Conservation (phyloP, 1,139 yeast species). For the Starmera stellimalicola region DNA sequence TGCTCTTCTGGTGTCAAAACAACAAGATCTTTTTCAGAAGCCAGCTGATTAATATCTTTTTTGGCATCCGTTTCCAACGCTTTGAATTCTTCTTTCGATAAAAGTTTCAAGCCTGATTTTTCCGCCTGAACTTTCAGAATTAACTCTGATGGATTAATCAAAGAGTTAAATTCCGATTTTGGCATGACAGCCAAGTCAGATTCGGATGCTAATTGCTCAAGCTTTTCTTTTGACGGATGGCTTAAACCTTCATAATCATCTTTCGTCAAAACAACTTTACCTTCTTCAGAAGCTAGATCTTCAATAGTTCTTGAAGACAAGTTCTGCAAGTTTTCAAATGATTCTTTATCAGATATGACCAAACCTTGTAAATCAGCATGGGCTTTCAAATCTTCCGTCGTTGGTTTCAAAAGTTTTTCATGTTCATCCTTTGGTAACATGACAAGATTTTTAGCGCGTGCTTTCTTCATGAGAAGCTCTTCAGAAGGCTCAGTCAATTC, state of each 20-base stretch:
- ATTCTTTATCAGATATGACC: slow-evolving; percentile 29
- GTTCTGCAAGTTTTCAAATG: slow-evolving; percentile 14
- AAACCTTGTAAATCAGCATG: slow-evolving; percentile 34
- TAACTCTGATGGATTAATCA: slow-evolving; percentile 9
- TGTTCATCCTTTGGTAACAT: slow-evolving; percentile 2
- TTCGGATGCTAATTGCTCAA: slow-evolving; percentile 7
- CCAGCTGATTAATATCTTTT: slow-evolving; percentile 18
- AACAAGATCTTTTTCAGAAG: neutral
- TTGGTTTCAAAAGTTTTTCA: slow-evolving; percentile 3
- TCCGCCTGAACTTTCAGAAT: slow-evolving; percentile 20
- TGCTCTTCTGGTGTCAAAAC: neutral
- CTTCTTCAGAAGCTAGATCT: slow-evolving; percentile 24
- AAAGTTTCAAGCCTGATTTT: slow-evolving; percentile 18
- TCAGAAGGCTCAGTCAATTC: slow-evolving; percentile 8
- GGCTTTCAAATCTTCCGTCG: slow-evolving; percentile 6
- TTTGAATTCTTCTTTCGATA: slow-evolving; percentile 21
- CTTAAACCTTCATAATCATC: slow-evolving; percentile 21
- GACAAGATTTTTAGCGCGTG: slow-evolving; percentile 8
- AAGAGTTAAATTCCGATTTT: slow-evolving; percentile 18
- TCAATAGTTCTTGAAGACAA: slow-evolving; percentile 22
- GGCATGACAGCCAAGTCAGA: slow-evolving; percentile 16
- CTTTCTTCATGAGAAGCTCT: slow-evolving; percentile 14
- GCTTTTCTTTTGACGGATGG: slow-evolving; percentile 3
- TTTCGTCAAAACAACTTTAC: slow-evolving; percentile 21
- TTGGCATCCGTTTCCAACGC: slow-evolving; percentile 11